Conservation (phyloP, 2,329 filamentous ascomycete species). For the Sporothrix pallida region DNA sequence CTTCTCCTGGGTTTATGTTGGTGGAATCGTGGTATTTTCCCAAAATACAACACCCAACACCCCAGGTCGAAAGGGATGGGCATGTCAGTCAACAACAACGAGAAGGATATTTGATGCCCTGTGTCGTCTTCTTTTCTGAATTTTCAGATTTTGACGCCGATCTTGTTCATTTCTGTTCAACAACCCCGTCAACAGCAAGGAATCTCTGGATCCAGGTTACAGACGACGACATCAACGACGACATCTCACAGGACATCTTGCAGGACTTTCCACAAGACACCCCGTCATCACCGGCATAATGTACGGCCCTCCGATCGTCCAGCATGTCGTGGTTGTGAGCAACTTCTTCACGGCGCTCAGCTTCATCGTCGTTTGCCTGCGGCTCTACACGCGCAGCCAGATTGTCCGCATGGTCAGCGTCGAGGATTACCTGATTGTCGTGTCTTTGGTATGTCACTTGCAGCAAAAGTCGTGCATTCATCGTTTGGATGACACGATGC, state of each 20-base stretch:
- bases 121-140: neutral
- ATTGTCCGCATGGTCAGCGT: constrained; percentile 18
- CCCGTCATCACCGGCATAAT: neutral
- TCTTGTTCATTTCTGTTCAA: neutral
- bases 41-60: neutral
- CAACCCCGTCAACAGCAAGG: neutral
- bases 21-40: neutral
- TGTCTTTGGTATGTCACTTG: neutral
- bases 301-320: constrained; percentile 14
- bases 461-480: too few relatives aligned
- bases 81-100: neutral
- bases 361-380: neutral
- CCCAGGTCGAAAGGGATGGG: neutral
- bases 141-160: neutral
- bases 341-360: constrained; percentile 20
- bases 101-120: neutral
- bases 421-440: constrained; percentile 18
- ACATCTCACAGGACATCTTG: too few relatives aligned
- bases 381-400: constrained; percentile 13
- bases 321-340: constrained; percentile 20
- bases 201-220: neutral
- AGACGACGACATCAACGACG: neutral
- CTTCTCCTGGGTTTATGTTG: neutral
- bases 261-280: too few relatives aligned
- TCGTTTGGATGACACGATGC: neutral